Base-by-base conservation (phyloP, 163 green algal genomes). In the Botryococcus braunii region DNA sequence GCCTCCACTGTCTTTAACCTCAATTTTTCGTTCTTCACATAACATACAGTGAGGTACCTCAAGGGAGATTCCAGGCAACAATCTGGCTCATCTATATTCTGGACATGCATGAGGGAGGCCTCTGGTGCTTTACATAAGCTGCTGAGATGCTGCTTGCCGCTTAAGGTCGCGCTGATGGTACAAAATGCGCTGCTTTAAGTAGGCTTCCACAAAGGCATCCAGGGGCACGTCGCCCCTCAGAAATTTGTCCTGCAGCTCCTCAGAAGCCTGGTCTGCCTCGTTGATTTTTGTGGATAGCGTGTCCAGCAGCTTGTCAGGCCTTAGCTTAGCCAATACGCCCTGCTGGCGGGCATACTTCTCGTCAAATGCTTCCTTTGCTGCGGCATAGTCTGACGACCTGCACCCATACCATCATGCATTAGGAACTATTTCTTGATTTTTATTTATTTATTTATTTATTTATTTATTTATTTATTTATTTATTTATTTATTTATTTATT, bases 81-180 rank as follows among this genome's bases (percentile, higher is more conserved):
- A n/a, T n/a, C n/a, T n/a, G n/a, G n/a, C n/a, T n/a, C n/a, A n/a
- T n/a, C n/a, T n/a, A n/a, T n/a, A n/a, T n/a, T n/a, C n/a, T n/a
- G n/a, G n/a, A n/a, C n/a, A n/a, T n/a, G n/a, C n/a, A n/a, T n/a
- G n/a, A n/a, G n/a, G n/a, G n/a, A n/a, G n/a, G n/a, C n/a, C n/a
- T n/a, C n/a, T n/a, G n/a, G n/a, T n/a, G n/a, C n/a, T n/a, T n/a
- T n/a, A n/a, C 46, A 55, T 43, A 8, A 69, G 47, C 46, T 58
- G 82, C 43, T 85, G 70, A 70, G 82, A 65, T 2, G 81, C 82
- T 9, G 80, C 82, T 57, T 87, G 83, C 32, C 80, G 72, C 72
- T 89, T 89, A 3, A 90, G 58, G 61, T 91, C 81, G 1, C 85
- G 64, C 35, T 62, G 36, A 71, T 93, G 87, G 55, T 75, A 83